A percentile compares a stretch with the other conserved stretches of the same genome.
Conservation (phyloP, 352 stramenopile species). For the Blastocystis hominis region DNA sequence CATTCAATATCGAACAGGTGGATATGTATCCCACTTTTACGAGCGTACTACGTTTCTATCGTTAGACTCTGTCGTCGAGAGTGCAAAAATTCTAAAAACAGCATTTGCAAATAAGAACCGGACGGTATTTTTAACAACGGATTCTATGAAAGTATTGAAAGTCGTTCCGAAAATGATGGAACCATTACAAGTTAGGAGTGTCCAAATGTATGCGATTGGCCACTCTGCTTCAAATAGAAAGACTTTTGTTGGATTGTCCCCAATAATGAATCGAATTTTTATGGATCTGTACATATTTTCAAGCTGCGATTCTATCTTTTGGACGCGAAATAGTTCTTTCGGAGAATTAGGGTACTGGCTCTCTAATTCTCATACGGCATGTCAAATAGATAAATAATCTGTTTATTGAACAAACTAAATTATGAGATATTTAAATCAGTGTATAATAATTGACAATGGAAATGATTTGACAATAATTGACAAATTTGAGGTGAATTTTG, state of each 20-base stretch:
- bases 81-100: neutral
- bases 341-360: neutral
- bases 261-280: neutral
- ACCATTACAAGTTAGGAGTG: neutral
- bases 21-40: neutral
- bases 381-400: no score
- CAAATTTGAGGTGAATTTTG: neutral
- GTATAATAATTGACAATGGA: no score
- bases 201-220: neutral
- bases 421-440: no score
- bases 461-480: neutral
- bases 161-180: neutral
- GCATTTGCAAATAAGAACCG: neutral
- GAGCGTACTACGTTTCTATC: neutral
- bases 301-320: neutral
- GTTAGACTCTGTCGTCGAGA: neutral
- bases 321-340: neutral
- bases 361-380: neutral
- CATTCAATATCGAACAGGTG: neutral
- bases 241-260: no score
- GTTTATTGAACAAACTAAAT: no score
- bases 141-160: neutral
- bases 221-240: neutral
- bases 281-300: neutral
- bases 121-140: neutral